These are phyloP conservation scores for Yamadazyma membranifaciens DNA, from an alignment of 1,139 yeast genomes.

Conservation along the genomic window DNA sequence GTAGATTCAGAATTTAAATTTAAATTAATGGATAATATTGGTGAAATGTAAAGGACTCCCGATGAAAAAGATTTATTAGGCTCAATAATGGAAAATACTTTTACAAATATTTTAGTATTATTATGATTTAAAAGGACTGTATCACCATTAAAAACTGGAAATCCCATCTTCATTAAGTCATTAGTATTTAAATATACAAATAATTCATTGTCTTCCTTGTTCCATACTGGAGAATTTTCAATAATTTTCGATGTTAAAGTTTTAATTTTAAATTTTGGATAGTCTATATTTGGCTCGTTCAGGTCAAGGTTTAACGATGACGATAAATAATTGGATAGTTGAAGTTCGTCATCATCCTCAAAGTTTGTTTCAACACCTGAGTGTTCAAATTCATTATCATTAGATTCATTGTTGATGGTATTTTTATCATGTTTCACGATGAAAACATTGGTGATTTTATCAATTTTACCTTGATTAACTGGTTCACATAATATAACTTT, in stretches of 20 bases:
- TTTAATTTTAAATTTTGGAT: slow-evolving; percentile 20
- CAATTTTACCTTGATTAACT: slow-evolving; percentile 60
- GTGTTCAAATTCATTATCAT: slow-evolving; percentile 2
- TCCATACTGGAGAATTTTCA: slow-evolving; percentile 29
- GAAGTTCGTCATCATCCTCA: slow-evolving; percentile 20
- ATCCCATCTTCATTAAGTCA: slow-evolving; percentile 56
- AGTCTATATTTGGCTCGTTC: slow-evolving; percentile 10
- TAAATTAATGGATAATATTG: slow-evolving; percentile 58
- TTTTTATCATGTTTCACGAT: slow-evolving; percentile 36
- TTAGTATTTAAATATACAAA: slow-evolving; percentile 53
- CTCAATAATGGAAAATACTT: slow-evolving; percentile 60
- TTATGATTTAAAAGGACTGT: slow-evolving; percentile 41
- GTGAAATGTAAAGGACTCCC: slow-evolving; percentile 56
- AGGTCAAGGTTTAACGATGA: slow-evolving; percentile 25
- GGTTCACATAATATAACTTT: slow-evolving; percentile 67
- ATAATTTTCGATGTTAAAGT: slow-evolving; percentile 33
- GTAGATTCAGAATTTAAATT: slow-evolving; percentile 30
- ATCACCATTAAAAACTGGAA: slow-evolving; percentile 67
- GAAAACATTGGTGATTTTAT: slow-evolving; percentile 46
- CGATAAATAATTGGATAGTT: slow-evolving; percentile 37
- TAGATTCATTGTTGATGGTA: background rate
- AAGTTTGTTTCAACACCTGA: slow-evolving; percentile 7
- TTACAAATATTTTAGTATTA: slow-evolving; percentile 32
- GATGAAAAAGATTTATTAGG: slow-evolving; percentile 47
- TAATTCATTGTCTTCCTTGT: slow-evolving; percentile 41